These are phyloP conservation scores for Calophaca sinica DNA, from an alignment of 306 rosid genomes.

Conservation along the genomic window DNA sequence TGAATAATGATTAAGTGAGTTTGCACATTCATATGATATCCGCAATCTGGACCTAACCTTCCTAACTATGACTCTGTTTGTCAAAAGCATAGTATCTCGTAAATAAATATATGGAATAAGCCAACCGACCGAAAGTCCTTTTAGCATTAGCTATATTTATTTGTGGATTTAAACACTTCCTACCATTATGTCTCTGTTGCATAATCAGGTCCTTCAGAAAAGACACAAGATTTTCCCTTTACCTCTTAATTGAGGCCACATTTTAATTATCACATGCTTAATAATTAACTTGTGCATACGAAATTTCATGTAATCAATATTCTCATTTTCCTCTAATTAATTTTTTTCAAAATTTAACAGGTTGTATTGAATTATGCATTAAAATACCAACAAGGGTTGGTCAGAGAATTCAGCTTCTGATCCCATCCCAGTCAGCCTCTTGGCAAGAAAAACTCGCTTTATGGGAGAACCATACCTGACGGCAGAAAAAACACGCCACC, in stretches of 20 bases:
- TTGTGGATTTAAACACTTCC: slow-evolving; percentile 28
- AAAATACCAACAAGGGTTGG: no score
- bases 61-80: slow-evolving; percentile 41
- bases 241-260: background rate
- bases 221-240: background rate
- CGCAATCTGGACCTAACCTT: slow-evolving; percentile 48
- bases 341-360: no score
- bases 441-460: no score
- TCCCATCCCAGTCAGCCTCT: no score
- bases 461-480: no score
- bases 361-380: no score
- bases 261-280: slow-evolving; percentile 23
- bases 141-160: slow-evolving; percentile 17
- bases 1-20: slow-evolving; percentile 23
- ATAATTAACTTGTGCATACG: background rate
- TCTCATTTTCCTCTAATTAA: background rate
- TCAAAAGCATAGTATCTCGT: no score
- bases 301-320: background rate
- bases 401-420: no score
- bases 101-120: background rate
- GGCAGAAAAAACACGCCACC: no score
- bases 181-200: background rate
- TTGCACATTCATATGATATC: slow-evolving; percentile 40
- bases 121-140: slow-evolving; percentile 33
- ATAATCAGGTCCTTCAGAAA: background rate